Percentiles rank a stretch among this genome's conserved stretches.
These are phyloP conservation scores for Talaromyces sp. DNA, from an alignment of 2,329 filamentous ascomycete species.

Conservation along the genomic window DNA sequence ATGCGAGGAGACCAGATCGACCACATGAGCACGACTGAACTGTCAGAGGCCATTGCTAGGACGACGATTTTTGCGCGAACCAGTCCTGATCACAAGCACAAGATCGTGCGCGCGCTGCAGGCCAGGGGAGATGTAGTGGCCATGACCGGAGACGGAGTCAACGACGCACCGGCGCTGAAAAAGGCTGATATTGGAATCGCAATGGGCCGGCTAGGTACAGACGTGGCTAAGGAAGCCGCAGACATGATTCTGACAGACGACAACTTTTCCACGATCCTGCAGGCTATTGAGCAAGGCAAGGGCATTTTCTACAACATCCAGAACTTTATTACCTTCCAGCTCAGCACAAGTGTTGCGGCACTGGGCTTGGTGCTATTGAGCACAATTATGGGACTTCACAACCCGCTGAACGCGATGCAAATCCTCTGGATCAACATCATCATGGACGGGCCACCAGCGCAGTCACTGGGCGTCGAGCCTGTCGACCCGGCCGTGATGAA, in stretches of 20 bases:
- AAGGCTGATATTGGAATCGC: slow-evolving; percentile 96
- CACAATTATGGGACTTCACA: slow-evolving; percentile 87
- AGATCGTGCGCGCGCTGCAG: slow-evolving; percentile 88
- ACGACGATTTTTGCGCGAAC: slow-evolving; percentile 95
- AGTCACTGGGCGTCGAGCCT: slow-evolving; percentile 91
- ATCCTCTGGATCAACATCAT: slow-evolving; percentile 98
- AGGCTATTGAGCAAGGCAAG: slow-evolving; percentile 96
- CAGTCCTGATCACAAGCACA: slow-evolving; percentile 96
- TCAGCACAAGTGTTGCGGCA: slow-evolving; percentile 93
- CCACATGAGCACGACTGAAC: slow-evolving; percentile 76
- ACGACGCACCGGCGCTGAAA: slow-evolving; percentile 93
- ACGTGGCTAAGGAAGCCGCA: slow-evolving; percentile 91
- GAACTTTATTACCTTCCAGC: slow-evolving; percentile 97
- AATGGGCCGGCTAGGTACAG: slow-evolving; percentile 91
- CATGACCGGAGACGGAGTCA: slow-evolving; percentile 98
- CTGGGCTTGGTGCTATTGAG: slow-evolving; percentile 87
- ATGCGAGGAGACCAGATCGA: slow-evolving; percentile 90
- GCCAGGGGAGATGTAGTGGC: slow-evolving; percentile 92
- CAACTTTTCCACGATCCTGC: slow-evolving; percentile 85
- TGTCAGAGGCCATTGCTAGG: slow-evolving; percentile 76
- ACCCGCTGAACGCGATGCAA: slow-evolving; percentile 97
- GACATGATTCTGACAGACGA: slow-evolving; percentile 87
- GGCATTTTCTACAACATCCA: slow-evolving; percentile 99
- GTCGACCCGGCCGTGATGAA: slow-evolving; percentile 94
- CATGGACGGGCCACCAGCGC: slow-evolving; percentile 96